These are phyloP conservation scores for Ostreobium quekettii DNA, from an alignment of 139 green algal species.

Conservation along the genomic window DNA sequence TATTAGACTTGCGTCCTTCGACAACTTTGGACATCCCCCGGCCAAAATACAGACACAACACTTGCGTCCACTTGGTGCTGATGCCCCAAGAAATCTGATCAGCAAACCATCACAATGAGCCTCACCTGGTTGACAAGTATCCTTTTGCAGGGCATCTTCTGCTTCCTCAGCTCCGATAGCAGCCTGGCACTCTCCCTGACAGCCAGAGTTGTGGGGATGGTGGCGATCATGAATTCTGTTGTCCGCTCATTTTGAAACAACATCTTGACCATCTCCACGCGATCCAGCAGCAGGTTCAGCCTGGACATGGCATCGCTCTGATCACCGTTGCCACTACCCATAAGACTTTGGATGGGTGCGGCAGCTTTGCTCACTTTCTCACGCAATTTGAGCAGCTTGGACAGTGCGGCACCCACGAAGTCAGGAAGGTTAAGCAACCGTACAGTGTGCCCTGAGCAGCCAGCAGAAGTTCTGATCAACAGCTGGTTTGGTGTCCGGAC, in stretches of 20 bases:
- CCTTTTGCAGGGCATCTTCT: constrained; percentile 83
- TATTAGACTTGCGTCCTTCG: no score
- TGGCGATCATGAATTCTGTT: constrained; percentile 97
- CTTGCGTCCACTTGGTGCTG: no score
- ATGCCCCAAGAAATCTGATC: no score
- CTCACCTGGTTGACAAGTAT: constrained; percentile 92
- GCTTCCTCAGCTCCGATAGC: constrained; percentile 56
- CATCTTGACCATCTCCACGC: constrained; percentile 57
- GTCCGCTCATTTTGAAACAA: constrained; percentile 79
- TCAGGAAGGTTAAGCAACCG: constrained; percentile 80
- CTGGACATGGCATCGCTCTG: constrained; percentile 1
- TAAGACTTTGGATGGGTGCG: constrained; percentile 49
- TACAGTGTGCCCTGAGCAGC: constrained; percentile 68
- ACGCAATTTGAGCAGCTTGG: constrained; percentile 42
- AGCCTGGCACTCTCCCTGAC: constrained; percentile 79
- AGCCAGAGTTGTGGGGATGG: constrained; percentile 92
- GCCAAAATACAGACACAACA: no score
- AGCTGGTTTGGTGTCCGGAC: no score
- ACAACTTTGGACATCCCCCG: no score
- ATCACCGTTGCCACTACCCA: constrained; percentile 35
- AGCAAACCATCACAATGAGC: no score
- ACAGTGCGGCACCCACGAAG: constrained; percentile 54
- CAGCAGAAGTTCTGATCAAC: no score
- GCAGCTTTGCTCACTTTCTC: constrained; percentile 55
- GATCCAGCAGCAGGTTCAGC: constrained; percentile 33